A percentile compares a stretch with the other conserved stretches of the same genome.
phyloP scores from a whole-genome alignment of 139 green algal genomes.

The Mychonastes homosphaera region DNA sequence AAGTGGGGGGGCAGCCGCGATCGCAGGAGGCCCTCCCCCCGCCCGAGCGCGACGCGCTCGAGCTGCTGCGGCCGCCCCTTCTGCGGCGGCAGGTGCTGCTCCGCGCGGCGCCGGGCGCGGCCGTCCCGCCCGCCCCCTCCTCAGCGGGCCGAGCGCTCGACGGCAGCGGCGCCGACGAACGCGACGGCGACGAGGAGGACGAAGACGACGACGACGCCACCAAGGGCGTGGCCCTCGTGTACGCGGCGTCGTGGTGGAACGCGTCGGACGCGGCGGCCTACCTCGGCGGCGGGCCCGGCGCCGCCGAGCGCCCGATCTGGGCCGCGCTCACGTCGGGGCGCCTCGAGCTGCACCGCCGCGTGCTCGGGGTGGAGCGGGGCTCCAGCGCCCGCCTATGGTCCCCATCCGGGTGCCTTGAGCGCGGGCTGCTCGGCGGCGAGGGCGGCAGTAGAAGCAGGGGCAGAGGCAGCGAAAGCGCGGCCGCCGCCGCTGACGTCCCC shows the following conservation, averaged over 20 bases:
- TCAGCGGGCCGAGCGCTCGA: background rate
- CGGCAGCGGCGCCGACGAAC: background rate
- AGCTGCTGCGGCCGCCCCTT: constrained; percentile 10
- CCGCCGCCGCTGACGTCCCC: constrained; percentile 3
- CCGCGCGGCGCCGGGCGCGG: background rate
- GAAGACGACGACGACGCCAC: constrained; percentile 9
- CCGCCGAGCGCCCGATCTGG: background rate
- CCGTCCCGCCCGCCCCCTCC: background rate
- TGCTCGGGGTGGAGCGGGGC: background rate
- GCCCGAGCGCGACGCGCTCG: background rate
- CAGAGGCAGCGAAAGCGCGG: background rate
- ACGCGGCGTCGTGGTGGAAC: constrained; percentile 84
- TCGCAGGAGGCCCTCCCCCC: no score
- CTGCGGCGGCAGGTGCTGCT: constrained; percentile 42
- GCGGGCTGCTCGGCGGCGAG: constrained; percentile 56
- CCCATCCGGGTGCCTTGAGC: constrained; percentile 47
- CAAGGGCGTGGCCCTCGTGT: constrained; percentile 51
- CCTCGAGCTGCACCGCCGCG: background rate
- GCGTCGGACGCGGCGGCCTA: constrained; percentile 35
- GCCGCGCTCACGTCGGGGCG: background rate
- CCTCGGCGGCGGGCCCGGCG: constrained; percentile 7
- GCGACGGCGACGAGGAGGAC: background rate
- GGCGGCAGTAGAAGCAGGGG: no score
- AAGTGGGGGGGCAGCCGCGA: no score
- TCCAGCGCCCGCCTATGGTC: constrained; percentile 4